Percentiles rank a stretch among this genome's conserved stretches.
Evolutionary conservation across 345 rosid genomes (phyloP).

Genomic region (Gossypium ekmanianum): DNA sequence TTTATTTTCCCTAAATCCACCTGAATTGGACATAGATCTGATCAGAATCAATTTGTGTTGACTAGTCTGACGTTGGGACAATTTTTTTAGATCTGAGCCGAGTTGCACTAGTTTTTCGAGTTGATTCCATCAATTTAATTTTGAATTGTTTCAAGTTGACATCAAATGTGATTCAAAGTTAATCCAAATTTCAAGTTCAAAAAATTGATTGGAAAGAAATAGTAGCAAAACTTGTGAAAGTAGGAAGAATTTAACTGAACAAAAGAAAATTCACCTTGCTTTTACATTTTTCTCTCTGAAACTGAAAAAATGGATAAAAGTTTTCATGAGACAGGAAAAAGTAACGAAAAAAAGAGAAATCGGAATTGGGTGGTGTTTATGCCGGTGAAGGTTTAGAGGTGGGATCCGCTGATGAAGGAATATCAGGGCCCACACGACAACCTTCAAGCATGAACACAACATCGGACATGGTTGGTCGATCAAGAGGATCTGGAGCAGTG

Average conservation of each 20-base stretch:
- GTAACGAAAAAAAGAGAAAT: background rate
- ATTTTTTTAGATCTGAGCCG: too few species aligned
- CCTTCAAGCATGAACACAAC: conserved; percentile 99
- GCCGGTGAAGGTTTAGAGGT: conserved; percentile 84
- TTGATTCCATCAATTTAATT: too few species aligned
- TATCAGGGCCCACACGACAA: conserved; percentile 84
- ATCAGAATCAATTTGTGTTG: too few species aligned
- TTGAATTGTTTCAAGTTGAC: too few species aligned
- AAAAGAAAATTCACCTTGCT: background rate
- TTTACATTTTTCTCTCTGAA: conserved; percentile 17
- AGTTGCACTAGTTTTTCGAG: too few species aligned
- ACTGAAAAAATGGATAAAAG: background rate
- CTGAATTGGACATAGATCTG: too few species aligned
- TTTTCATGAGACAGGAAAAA: conserved; percentile 3
- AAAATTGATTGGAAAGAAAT: too few species aligned
- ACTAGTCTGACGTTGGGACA: too few species aligned
- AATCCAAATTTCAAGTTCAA: too few species aligned
- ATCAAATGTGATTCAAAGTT: too few species aligned
- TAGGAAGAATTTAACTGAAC: background rate
- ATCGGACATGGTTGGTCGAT: conserved; percentile 82
- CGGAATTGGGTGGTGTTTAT: conserved; percentile 17
- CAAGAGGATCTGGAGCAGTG: conserved; percentile 81
- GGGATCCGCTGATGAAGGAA: conserved; percentile 80
- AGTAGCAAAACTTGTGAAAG: background rate
- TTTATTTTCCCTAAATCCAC: too few species aligned